Evolutionary conservation across 768 basidiomycete species (phyloP).

Genomic region (Boletus vermiculosoides): DNA sequence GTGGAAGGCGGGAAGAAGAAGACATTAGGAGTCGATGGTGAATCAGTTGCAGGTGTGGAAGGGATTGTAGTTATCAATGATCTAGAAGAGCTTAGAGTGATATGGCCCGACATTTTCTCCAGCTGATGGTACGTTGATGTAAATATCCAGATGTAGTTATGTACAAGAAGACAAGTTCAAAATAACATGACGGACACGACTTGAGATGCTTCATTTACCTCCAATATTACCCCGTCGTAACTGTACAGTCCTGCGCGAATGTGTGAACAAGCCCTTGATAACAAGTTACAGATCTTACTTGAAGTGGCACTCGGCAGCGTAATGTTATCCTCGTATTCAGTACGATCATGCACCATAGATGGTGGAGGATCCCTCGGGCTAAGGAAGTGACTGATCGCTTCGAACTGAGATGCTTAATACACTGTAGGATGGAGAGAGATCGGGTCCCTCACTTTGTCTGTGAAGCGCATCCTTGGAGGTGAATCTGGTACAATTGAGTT

Average conservation of each 20-base stretch:
- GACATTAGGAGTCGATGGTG: conserved; percentile 39
- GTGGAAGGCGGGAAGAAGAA: conserved; percentile 62
- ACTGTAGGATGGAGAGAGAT: neutral
- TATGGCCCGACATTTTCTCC: conserved; percentile 79
- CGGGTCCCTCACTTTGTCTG: conserved; percentile 53
- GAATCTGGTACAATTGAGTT: conserved; percentile 47
- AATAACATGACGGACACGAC: conserved; percentile 73
- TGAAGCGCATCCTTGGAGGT: conserved; percentile 71
- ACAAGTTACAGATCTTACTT: conserved; percentile 43
- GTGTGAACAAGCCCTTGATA: neutral
- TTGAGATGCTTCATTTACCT: conserved; percentile 75
- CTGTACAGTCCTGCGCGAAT: conserved; percentile 48
- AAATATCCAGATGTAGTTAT: conserved; percentile 2
- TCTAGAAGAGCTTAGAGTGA: conserved; percentile 62
- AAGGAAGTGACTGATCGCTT: conserved; percentile 75
- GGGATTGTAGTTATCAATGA: conserved; percentile 52
- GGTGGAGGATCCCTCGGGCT: conserved; percentile 72
- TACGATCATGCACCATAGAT: conserved; percentile 78
- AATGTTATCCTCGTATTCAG: conserved; percentile 70
- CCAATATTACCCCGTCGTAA: conserved; percentile 79
- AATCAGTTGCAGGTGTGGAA: conserved; percentile 37
- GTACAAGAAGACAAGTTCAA: conserved; percentile 32
- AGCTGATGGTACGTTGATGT: conserved; percentile 4
- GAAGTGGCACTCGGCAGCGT: conserved; percentile 67
- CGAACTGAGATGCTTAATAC: conserved; percentile 49